A percentile compares a stretch with the other conserved stretches of the same genome.
These are phyloP conservation scores for Hyphochytrium catenoides DNA, from an alignment of 352 stramenopile genomes.

Conservation along the genomic window DNA sequence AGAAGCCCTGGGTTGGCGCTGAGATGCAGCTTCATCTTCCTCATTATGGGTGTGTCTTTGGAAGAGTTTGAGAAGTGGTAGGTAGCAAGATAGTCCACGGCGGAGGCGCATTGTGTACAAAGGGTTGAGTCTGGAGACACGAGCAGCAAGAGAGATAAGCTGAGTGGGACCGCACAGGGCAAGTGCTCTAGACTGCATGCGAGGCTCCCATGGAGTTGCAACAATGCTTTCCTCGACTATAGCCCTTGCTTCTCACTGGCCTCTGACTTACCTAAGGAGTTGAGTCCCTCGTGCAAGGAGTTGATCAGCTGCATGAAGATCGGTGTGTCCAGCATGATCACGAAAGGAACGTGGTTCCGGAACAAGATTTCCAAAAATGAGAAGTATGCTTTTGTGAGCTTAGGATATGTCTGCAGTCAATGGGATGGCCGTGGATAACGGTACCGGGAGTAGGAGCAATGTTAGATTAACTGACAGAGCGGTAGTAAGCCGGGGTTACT, in stretches of 20 bases:
- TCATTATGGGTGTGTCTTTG: slow-evolving; percentile 77
- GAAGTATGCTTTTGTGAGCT: slow-evolving; percentile 93
- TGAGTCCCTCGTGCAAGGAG: slow-evolving; percentile 65
- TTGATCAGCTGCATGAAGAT: slow-evolving; percentile 91
- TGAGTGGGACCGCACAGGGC: no score
- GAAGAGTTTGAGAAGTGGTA: slow-evolving; percentile 93
- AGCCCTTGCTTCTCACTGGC: background rate
- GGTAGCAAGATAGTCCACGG: slow-evolving; percentile 75
- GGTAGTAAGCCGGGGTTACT: no score
- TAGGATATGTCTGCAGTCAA: slow-evolving; percentile 60
- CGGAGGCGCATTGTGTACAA: slow-evolving; percentile 78
- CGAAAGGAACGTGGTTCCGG: slow-evolving; percentile 82
- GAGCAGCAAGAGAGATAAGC: no score
- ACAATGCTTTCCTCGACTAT: background rate
- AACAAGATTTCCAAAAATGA: slow-evolving; percentile 96
- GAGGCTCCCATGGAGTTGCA: background rate
- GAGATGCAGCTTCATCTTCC: slow-evolving; percentile 68
- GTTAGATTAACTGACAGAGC: no score
- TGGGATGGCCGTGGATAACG: no score
- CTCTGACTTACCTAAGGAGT: slow-evolving; percentile 36
- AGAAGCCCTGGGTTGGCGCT: slow-evolving; percentile 76
- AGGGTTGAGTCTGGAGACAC: slow-evolving; percentile 75
- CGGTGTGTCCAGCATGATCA: slow-evolving; percentile 68
- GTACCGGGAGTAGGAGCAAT: no score
- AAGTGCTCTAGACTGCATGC: slow-evolving; percentile 19